phyloP scores from a whole-genome alignment of 148 eudicot genomes.

The Amaranthus hypochondriacus region DNA sequence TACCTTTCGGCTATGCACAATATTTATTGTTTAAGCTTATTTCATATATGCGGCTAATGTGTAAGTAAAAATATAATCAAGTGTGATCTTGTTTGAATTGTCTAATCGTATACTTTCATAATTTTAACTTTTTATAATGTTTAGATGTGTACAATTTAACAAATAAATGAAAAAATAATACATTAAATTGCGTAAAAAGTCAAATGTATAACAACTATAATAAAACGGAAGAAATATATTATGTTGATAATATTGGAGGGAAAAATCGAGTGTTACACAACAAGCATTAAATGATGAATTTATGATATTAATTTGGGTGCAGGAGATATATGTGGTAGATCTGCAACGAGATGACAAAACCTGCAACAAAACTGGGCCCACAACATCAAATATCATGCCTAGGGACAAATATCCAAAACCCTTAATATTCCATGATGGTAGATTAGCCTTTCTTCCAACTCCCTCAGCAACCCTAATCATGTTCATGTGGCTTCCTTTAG shows the following conservation, averaged over 20 bases:
- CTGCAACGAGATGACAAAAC: slow-evolving; percentile 33
- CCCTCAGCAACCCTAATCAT: slow-evolving; percentile 59
- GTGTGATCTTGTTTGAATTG: no score
- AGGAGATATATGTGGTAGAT: slow-evolving; percentile 77
- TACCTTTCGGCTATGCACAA: no score
- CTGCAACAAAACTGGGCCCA: slow-evolving; percentile 14
- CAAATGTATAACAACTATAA: no score
- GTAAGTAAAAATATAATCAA: no score
- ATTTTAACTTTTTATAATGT: no score
- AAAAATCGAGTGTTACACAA: slow-evolving; percentile 6
- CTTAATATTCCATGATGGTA: slow-evolving; percentile 82
- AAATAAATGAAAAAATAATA: no score
- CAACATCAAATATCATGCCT: slow-evolving; percentile 37
- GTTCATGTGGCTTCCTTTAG: slow-evolving; percentile 81
- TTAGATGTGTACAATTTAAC: no score
- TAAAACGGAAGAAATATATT: no score
- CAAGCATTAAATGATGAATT: slow-evolving; percentile 4
- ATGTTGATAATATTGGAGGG: not conserved
- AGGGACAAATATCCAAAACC: slow-evolving; percentile 77
- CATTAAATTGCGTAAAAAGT: no score
- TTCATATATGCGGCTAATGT: no score
- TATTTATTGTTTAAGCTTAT: no score
- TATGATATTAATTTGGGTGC: slow-evolving; percentile 17
- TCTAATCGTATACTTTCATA: no score
- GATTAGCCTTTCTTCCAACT: slow-evolving; percentile 81